Evolutionary conservation across 306 rosid genomes (phyloP).

Genomic region (Quercus dentata): DNA sequence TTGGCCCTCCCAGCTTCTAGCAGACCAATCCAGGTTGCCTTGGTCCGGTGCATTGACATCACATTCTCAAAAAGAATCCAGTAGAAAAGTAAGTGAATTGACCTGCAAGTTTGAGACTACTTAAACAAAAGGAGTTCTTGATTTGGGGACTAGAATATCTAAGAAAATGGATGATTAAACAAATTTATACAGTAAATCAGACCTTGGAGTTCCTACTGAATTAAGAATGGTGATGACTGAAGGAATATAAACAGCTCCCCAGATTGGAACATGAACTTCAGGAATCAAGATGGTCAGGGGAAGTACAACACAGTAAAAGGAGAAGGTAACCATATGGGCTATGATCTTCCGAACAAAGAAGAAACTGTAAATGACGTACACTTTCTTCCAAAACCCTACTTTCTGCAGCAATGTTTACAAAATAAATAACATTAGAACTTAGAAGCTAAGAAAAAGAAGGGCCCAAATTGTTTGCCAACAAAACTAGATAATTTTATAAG

Average conservation of each 20-base stretch:
- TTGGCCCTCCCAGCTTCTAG: constrained; percentile 82
- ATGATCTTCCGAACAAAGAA: constrained; percentile 93
- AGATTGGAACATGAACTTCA: constrained; percentile 92
- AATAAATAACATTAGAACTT: background rate
- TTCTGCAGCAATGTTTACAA: constrained; percentile 48
- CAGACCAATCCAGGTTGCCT: constrained; percentile 84
- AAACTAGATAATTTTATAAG: background rate
- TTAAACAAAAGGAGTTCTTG: constrained; percentile 1
- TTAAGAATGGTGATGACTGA: constrained; percentile 94
- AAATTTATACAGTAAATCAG: background rate
- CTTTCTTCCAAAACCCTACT: constrained; percentile 88
- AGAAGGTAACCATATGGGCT: constrained; percentile 94
- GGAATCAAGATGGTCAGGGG: constrained; percentile 95
- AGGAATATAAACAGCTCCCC: constrained; percentile 99
- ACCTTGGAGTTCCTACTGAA: constrained; percentile 99
- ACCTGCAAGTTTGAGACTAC: constrained; percentile 45
- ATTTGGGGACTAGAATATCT: background rate
- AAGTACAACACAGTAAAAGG: constrained; percentile 89
- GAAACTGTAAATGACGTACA: constrained; percentile 94
- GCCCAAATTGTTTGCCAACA: background rate
- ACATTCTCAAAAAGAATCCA: constrained; percentile 99
- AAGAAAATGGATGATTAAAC: background rate
- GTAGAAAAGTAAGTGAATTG: constrained; percentile 89
- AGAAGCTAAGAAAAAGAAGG: background rate
- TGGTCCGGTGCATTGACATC: constrained; percentile 98